phyloP scores from a whole-genome alignment of 257 asterid species.

The Petrea volubilis region DNA sequence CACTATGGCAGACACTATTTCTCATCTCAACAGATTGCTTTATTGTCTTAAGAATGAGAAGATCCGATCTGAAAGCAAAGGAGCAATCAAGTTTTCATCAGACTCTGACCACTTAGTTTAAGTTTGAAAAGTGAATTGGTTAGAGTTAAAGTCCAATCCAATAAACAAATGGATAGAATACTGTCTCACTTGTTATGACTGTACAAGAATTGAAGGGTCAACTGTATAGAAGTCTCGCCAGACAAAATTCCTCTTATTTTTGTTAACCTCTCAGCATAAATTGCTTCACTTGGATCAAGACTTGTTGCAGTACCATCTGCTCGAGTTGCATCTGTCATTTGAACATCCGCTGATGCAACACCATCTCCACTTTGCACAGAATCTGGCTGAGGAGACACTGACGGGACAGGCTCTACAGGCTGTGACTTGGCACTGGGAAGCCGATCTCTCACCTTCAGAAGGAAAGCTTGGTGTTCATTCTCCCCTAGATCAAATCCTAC shows the following conservation, averaged over 20 bases:
- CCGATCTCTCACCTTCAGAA: slow-evolving; percentile 69
- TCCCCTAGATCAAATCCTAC: slow-evolving; percentile 91
- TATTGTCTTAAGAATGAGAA: slow-evolving; percentile 91
- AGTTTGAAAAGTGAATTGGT: neutral
- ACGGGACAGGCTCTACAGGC: slow-evolving; percentile 41
- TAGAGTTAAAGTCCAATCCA: too few species aligned
- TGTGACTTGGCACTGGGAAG: slow-evolving; percentile 63
- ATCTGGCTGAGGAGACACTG: slow-evolving; percentile 51
- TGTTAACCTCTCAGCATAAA: slow-evolving; percentile 65
- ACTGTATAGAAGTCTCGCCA: slow-evolving; percentile 90
- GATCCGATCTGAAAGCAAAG: slow-evolving; percentile 77
- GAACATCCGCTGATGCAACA: slow-evolving; percentile 56
- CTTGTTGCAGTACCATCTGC: slow-evolving; percentile 34
- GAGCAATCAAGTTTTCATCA: slow-evolving; percentile 17
- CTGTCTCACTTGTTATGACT: slow-evolving; percentile 85
- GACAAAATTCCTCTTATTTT: slow-evolving; percentile 85
- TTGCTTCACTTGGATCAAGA: slow-evolving; percentile 56
- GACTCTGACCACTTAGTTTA: slow-evolving; percentile 12
- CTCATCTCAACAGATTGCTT: slow-evolving; percentile 98
- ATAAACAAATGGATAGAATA: neutral
- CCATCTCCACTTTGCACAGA: slow-evolving; percentile 41
- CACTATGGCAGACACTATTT: slow-evolving; percentile 94
- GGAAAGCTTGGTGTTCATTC: slow-evolving; percentile 92
- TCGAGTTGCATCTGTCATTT: slow-evolving; percentile 61
- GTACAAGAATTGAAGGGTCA: slow-evolving; percentile 89